Percentiles rank a stretch among this genome's conserved stretches.
These are phyloP conservation scores for Cystobasidium slooffiae DNA, from an alignment of 1,284 basidiomycete species.

Conservation along the genomic window DNA sequence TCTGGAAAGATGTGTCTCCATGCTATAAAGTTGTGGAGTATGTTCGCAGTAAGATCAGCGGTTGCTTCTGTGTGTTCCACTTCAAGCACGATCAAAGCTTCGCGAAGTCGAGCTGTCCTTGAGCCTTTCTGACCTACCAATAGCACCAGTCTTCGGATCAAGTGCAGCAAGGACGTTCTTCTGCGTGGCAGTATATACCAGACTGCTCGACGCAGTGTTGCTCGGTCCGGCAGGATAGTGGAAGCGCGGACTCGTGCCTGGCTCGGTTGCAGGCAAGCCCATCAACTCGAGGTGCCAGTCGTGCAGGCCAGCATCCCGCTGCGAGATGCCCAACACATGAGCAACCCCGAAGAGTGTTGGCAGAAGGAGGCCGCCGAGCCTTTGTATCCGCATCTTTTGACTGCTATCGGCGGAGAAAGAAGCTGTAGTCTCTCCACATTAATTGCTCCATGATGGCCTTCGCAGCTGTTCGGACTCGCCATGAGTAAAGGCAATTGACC, in stretches of 20 bases:
- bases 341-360: not conserved
- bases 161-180: conserved; percentile 80
- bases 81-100: not conserved
- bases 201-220: conserved; percentile 57
- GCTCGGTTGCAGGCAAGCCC: conserved; percentile 65
- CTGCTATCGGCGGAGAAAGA: not conserved
- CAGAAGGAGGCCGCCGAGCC: conserved; percentile 6
- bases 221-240: conserved; percentile 33
- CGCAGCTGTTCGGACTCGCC: too few relatives aligned
- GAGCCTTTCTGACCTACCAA: conserved; percentile 64
- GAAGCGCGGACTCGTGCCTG: conserved; percentile 15
- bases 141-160: conserved; percentile 69
- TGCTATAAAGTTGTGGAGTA: conserved; percentile 60
- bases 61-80: not conserved
- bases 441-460: too few relatives aligned
- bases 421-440: not conserved
- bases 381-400: conserved; percentile 2
- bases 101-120: not conserved
- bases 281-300: conserved; percentile 82
- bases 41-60: not conserved
- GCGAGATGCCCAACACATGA: conserved; percentile 18
- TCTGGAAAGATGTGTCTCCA: conserved; percentile 79
- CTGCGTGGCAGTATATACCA: conserved; percentile 71
- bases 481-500: too few relatives aligned
- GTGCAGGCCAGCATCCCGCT: conserved; percentile 67